These are phyloP conservation scores for Grammothele lineata DNA, from an alignment of 768 basidiomycete species.

Conservation along the genomic window DNA sequence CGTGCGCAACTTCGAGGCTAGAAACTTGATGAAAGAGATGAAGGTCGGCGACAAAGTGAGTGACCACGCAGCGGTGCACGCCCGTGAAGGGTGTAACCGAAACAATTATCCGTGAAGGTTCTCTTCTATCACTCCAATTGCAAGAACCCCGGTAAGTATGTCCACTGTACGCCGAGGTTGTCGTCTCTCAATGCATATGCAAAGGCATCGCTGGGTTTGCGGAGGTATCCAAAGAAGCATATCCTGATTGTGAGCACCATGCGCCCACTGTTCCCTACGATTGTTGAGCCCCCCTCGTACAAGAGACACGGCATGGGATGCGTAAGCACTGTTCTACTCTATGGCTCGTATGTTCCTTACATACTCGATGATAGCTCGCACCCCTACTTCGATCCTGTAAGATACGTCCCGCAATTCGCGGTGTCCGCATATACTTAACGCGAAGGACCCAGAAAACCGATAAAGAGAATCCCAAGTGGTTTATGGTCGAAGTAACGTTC, in stretches of 20 bases:
- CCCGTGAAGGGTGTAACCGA: constrained; percentile 5
- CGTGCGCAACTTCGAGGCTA: constrained; percentile 80
- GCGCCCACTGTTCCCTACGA: too few relatives aligned
- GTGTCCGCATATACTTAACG: neutral
- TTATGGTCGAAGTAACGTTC: constrained; percentile 85
- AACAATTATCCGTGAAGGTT: constrained; percentile 41
- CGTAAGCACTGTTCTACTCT: constrained; percentile 42
- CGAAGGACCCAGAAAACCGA: constrained; percentile 65
- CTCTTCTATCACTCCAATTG: constrained; percentile 88
- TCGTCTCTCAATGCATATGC: too few relatives aligned
- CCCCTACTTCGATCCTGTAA: constrained; percentile 76
- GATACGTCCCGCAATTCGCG: too few relatives aligned
- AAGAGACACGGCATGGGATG: constrained; percentile 87
- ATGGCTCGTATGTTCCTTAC: constrained; percentile 4
- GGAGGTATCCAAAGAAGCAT: constrained; percentile 79
- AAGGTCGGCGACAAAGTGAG: constrained; percentile 65
- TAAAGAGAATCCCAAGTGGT: constrained; percentile 77
- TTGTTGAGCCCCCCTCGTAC: constrained; percentile 7
- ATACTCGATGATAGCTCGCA: constrained; percentile 42
- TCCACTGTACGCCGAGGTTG: neutral
- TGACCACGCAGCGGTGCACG: neutral
- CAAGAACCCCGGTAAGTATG: constrained; percentile 63
- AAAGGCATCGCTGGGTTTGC: constrained; percentile 76
- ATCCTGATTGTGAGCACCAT: constrained; percentile 74
- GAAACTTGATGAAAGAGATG: constrained; percentile 84